A percentile compares a stretch with the other conserved stretches of the same genome.
These are phyloP conservation scores for Suillus lakei DNA, from an alignment of 768 basidiomycete genomes.

Conservation along the genomic window DNA sequence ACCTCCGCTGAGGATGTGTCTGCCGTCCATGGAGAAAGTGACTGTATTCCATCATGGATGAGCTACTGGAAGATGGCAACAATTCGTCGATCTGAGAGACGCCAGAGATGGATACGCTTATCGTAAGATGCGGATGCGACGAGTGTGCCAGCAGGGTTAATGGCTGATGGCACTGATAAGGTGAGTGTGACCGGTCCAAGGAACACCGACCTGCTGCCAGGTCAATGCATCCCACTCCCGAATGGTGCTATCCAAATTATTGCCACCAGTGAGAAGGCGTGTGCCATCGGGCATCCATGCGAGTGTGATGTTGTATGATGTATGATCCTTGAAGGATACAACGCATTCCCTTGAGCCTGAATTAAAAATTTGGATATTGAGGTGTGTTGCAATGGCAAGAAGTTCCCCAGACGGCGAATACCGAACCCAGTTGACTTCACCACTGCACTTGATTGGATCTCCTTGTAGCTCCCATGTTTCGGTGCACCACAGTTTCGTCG, in stretches of 20 bases:
- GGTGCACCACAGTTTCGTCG: background rate
- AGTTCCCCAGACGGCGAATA: background rate
- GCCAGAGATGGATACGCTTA: background rate
- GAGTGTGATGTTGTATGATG: background rate
- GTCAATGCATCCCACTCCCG: background rate
- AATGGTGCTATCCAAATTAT: background rate
- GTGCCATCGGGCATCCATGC: background rate
- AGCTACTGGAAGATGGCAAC: background rate
- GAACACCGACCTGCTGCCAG: background rate
- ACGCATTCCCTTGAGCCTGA: background rate
- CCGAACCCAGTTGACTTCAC: background rate
- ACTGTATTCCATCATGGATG: accelerated
- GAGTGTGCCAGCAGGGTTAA: background rate
- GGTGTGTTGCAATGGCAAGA: background rate
- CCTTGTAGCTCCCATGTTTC: background rate
- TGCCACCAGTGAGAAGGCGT: background rate
- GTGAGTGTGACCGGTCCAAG: background rate
- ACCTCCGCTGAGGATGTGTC: background rate
- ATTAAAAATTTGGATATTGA: background rate
- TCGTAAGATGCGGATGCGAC: background rate
- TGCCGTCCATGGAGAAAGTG: background rate
- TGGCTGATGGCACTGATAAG: accelerated
- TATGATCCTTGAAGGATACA: background rate
- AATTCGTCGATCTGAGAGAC: background rate
- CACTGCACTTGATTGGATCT: background rate